Conservation (phyloP, 78 protist genomes). For the Dictyostelium discoideum region DNA sequence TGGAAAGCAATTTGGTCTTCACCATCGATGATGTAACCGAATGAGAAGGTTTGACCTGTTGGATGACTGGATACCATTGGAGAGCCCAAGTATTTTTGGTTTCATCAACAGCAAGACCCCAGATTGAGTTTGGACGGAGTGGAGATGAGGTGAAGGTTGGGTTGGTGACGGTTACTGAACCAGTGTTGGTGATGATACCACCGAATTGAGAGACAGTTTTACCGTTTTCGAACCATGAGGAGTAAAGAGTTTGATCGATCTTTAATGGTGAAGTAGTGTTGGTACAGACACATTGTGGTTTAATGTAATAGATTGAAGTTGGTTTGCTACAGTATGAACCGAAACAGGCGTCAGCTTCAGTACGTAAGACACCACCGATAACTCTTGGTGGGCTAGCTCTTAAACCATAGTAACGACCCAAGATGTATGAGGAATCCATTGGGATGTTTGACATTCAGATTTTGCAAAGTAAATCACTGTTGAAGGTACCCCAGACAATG, state of each 20-base stretch:
- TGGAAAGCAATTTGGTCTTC: not conserved
- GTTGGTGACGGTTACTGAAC: not conserved
- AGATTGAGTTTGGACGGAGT: constrained; percentile 13
- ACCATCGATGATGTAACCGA: constrained; percentile 40
- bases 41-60: not conserved
- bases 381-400: constrained; percentile 6
- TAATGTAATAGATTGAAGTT: constrained; percentile 43
- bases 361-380: constrained; percentile 51
- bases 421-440: constrained; percentile 40
- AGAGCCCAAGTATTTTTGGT: not conserved
- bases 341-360: constrained; percentile 48
- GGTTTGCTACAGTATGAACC: constrained; percentile 29
- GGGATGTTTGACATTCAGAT: constrained; percentile 74
- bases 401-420: constrained; percentile 39
- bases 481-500: constrained; percentile 46
- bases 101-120: constrained; percentile 7
- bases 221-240: constrained; percentile 24
- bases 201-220: constrained; percentile 16
- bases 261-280: constrained; percentile 3
- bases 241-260: not conserved
- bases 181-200: not conserved
- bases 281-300: constrained; percentile 52
- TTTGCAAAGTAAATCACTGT: constrained; percentile 20
- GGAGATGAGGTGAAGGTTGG: constrained; percentile 16
- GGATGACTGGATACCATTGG: constrained; percentile 39